These are phyloP conservation scores for Penicillium ochrochloron DNA, from an alignment of 495 filamentous ascomycete genomes.

Conservation along the genomic window DNA sequence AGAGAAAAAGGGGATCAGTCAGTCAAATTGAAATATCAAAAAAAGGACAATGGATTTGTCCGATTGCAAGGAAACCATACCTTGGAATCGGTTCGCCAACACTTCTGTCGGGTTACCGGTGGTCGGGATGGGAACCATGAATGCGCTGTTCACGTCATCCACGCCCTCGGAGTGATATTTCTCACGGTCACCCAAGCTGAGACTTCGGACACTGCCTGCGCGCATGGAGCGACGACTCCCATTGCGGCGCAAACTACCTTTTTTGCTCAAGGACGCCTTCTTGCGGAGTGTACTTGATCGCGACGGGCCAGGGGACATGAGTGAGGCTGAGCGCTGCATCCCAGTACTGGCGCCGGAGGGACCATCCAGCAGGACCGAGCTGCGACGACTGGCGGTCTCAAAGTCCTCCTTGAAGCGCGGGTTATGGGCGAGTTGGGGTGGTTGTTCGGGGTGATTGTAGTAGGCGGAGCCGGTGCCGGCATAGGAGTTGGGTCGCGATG, in stretches of 20 bases:
- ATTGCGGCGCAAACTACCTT: conserved; percentile 75
- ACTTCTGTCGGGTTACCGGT: conserved; percentile 85
- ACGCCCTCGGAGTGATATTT: conserved; percentile 60
- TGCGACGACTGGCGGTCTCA: conserved; percentile 68
- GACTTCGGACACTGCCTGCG: conserved; percentile 80
- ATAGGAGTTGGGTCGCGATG: conserved; percentile 44
- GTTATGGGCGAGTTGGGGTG: conserved; percentile 51
- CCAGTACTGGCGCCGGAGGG: conserved; percentile 35
- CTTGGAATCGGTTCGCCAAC: conserved; percentile 86
- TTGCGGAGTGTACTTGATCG: conserved; percentile 84
- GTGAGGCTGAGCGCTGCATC: conserved; percentile 56
- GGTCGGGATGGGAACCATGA: conserved; percentile 88
- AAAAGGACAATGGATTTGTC: neutral
- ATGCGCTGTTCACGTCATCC: conserved; percentile 80
- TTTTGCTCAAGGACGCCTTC: conserved; percentile 75
- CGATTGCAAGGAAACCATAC: conserved; percentile 50
- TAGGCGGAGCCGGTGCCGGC: conserved; percentile 40
- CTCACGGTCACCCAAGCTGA: conserved; percentile 64
- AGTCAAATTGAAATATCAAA: conserved; percentile 17
- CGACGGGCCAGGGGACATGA: conserved; percentile 55
- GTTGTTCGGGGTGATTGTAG: conserved; percentile 47
- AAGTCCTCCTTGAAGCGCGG: conserved; percentile 72
- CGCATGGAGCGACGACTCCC: conserved; percentile 75
- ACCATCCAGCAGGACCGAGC: conserved; percentile 60
- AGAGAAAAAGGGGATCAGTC: conserved; percentile 6